Percentiles rank a stretch among this genome's conserved stretches.
phyloP scores from a whole-genome alignment of 768 basidiomycete species.

The Gymnopilus junonius region DNA sequence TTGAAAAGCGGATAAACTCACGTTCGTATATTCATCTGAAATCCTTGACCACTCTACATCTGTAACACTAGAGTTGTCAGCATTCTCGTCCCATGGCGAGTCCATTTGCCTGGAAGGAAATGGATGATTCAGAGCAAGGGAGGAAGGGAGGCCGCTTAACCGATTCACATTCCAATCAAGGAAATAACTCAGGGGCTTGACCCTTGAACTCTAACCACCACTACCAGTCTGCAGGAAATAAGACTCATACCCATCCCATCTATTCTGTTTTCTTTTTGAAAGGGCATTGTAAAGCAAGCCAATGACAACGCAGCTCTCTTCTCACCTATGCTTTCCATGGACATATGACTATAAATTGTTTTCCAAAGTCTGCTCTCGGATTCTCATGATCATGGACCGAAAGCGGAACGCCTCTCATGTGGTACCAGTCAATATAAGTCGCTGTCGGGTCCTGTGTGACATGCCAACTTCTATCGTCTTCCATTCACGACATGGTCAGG shows the following conservation, averaged over 20 bases:
- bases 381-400: neutral
- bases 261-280: too few species aligned
- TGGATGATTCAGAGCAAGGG: too few species aligned
- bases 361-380: too few species aligned
- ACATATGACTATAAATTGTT: too few species aligned
- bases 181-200: neutral
- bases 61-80: slow-evolving; percentile 32
- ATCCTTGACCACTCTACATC: slow-evolving; percentile 73
- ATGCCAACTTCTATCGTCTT: too few species aligned
- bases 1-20: slow-evolving; percentile 31
- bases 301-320: neutral
- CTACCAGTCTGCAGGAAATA: neutral
- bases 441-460: neutral
- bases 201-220: neutral
- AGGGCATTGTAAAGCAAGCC: too few species aligned
- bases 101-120: too few species aligned
- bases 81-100: slow-evolving; percentile 63
- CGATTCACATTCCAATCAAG: neutral
- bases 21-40: slow-evolving; percentile 73
- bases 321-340: neutral
- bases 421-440: too few species aligned
- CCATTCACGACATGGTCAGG: slow-evolving; percentile 9
- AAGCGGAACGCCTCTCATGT: neutral
- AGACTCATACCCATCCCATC: too few species aligned
- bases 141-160: too few species aligned